Evolutionary conservation across 306 rosid species (phyloP).

Genomic region (Amphicarpaea edgeworthii): DNA sequence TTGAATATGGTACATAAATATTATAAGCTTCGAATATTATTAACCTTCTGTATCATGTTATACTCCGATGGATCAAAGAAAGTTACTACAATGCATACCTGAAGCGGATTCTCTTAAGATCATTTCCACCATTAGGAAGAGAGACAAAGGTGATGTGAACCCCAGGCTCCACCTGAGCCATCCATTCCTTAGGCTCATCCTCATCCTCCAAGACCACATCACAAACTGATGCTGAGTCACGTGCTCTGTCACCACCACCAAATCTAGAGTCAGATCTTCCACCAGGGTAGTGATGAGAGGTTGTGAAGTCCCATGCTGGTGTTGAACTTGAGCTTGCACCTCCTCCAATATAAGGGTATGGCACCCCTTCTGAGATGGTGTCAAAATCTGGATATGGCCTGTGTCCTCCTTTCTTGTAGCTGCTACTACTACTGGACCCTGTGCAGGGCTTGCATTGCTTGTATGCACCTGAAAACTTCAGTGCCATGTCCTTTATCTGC

Average conservation of each 20-base stretch:
- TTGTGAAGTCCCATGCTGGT: conserved; percentile 93
- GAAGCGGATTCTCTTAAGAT: conserved; percentile 92
- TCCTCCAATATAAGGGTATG: conserved; percentile 84
- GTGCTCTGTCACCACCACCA: conserved; percentile 61
- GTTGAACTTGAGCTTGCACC: conserved; percentile 94
- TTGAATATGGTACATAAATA: no score
- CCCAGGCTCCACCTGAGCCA: conserved; percentile 97
- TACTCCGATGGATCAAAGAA: no score
- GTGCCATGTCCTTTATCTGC: conserved; percentile 93
- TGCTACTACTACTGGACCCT: conserved; percentile 73
- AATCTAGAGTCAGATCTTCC: conserved; percentile 68
- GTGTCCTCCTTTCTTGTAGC: conserved; percentile 81
- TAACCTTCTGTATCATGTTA: no score
- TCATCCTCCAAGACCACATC: conserved; percentile 89
- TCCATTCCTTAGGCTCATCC: conserved; percentile 93
- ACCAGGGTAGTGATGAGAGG: conserved; percentile 65
- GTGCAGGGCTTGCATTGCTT: conserved; percentile 85
- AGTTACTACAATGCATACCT: no score
- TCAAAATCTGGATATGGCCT: conserved; percentile 89
- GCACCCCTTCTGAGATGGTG: conserved; percentile 87
- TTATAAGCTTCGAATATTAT: no score
- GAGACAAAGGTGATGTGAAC: conserved; percentile 88
- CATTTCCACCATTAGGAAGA: conserved; percentile 94
- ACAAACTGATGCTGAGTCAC: conserved; percentile 63
- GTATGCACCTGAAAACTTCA: conserved; percentile 85